A percentile compares a stretch with the other conserved stretches of the same genome.
These are phyloP conservation scores for Apiospora malaysiana DNA, from an alignment of 2,329 filamentous ascomycete genomes.

Conservation along the genomic window DNA sequence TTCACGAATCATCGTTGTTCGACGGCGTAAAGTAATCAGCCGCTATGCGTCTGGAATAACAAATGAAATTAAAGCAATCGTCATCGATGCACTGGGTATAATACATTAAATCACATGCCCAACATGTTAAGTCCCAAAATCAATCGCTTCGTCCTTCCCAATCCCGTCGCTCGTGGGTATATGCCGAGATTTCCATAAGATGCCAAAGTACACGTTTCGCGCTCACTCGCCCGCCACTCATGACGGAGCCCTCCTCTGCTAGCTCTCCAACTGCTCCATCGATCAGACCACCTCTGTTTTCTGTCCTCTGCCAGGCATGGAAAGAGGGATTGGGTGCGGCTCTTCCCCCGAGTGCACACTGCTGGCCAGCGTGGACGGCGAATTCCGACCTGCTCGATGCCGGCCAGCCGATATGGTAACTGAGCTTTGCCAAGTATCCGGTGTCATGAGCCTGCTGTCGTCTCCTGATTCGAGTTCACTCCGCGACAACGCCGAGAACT, in stretches of 20 bases:
- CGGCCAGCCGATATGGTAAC: slow-evolving; percentile 7
- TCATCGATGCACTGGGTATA: neutral
- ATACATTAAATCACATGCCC: slow-evolving; percentile 3
- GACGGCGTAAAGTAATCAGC: neutral
- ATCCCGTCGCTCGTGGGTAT: slow-evolving; percentile 9
- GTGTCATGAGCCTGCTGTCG: neutral
- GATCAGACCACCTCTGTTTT: neutral
- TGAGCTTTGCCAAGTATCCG: neutral
- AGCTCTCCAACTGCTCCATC: neutral
- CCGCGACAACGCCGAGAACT: neutral
- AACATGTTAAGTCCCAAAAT: neutral
- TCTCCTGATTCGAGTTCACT: neutral
- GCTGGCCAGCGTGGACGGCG: neutral
- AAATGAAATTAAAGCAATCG: neutral
- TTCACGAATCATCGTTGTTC: neutral
- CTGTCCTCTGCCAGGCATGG: neutral
- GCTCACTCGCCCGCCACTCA: neutral
- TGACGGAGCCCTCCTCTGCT: no score
- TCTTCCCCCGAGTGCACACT: neutral
- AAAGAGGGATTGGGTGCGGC: neutral
- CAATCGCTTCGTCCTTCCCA: neutral
- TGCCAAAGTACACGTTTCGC: neutral
- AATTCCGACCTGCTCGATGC: neutral
- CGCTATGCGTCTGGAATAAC: neutral
- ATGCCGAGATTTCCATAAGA: neutral